Conservation (phyloP, 495 filamentous ascomycete species). For the Articulospora tetracladia region DNA sequence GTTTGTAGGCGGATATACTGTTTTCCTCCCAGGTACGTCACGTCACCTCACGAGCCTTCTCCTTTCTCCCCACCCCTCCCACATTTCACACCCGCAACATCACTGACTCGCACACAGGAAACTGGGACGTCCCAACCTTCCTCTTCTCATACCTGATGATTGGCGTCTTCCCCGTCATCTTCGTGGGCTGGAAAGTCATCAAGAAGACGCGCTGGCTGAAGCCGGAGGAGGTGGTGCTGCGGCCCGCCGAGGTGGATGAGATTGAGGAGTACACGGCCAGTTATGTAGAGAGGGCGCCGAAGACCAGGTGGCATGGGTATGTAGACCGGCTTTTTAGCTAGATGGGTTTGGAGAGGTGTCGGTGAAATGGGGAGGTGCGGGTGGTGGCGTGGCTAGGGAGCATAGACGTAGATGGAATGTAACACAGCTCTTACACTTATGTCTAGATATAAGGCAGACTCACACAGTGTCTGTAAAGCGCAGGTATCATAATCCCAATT, state of each 20-base stretch:
- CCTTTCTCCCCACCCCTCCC: too few relatives aligned
- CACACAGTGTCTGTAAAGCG: too few relatives aligned
- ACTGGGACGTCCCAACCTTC: constrained; percentile 71
- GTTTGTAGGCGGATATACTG: constrained; percentile 71
- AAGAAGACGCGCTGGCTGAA: constrained; percentile 56
- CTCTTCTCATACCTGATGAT: constrained; percentile 75
- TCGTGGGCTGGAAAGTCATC: constrained; percentile 64
- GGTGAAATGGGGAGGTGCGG: neutral
- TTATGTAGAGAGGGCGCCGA: constrained; percentile 38
- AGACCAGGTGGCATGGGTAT: neutral
- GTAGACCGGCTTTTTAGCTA: neutral
- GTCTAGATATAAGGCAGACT: too few relatives aligned
- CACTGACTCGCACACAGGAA: constrained; percentile 10
- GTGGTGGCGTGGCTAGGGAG: too few relatives aligned
- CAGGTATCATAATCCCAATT: too few relatives aligned
- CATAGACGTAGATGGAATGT: too few relatives aligned
- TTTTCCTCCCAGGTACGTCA: constrained; percentile 59
- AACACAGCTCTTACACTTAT: too few relatives aligned
- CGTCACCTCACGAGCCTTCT: neutral
- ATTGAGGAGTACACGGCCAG: constrained; percentile 71
- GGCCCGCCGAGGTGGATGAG: constrained; percentile 56
- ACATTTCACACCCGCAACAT: neutral
- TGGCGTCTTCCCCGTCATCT: constrained; percentile 60
- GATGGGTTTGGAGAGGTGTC: neutral
- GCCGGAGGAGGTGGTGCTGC: constrained; percentile 60